Conservation (phyloP, 2,329 filamentous ascomycete genomes). For the Pleomassaria siparia region DNA sequence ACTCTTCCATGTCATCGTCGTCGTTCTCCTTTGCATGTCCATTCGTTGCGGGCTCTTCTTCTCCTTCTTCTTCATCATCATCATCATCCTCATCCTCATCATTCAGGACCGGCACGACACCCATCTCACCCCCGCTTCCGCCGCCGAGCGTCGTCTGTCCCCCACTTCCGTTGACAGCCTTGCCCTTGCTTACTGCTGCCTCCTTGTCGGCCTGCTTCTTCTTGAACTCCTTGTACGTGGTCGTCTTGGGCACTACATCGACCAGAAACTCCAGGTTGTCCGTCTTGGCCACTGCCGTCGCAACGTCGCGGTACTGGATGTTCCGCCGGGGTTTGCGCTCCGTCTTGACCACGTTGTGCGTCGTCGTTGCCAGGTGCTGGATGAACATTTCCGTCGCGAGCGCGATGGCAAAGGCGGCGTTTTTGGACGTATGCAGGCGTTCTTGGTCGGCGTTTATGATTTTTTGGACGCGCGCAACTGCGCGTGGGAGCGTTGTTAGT, state of each 20-base stretch:
- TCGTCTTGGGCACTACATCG: conserved; percentile 86
- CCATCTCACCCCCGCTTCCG: background rate
- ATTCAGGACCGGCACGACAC: background rate
- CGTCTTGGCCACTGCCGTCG: conserved; percentile 80
- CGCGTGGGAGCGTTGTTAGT: background rate
- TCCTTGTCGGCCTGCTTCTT: conserved; percentile 53
- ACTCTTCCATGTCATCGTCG: conserved; percentile 2
- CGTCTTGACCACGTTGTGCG: conserved; percentile 83
- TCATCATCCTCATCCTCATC: background rate
- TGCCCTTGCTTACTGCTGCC: conserved; percentile 12
- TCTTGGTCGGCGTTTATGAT: conserved; percentile 81
- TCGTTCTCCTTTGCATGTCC: conserved; percentile 1
- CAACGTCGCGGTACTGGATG: conserved; percentile 93
- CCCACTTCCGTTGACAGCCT: conserved; percentile 5
- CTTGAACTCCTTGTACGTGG: conserved; percentile 78
- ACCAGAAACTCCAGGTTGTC: conserved; percentile 95
- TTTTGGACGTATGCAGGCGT: conserved; percentile 83
- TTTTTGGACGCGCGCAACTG: conserved; percentile 94
- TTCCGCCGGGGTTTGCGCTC: conserved; percentile 91
- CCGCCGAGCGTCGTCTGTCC: background rate
- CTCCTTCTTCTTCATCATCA: background rate
- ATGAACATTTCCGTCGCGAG: conserved; percentile 96
- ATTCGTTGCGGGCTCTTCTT: conserved; percentile 5
- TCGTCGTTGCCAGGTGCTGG: conserved; percentile 82
- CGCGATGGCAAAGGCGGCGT: conserved; percentile 91